Conservation (phyloP, 768 basidiomycete species). For the Kwoniella pini region DNA sequence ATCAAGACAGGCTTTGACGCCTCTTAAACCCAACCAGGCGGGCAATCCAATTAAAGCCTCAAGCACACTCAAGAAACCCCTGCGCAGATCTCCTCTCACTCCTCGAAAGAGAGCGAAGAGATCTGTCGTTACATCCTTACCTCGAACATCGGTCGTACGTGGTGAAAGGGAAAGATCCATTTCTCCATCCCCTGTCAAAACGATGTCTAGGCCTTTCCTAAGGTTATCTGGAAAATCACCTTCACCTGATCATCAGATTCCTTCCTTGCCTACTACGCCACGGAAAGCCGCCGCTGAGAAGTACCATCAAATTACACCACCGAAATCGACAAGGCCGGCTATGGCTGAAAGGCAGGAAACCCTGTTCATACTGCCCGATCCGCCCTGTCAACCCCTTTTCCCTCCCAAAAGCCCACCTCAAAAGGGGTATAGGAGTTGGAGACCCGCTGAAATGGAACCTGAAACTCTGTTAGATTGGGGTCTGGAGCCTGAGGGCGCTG, state of each 20-base stretch:
- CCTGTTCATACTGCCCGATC: slow-evolving; percentile 24
- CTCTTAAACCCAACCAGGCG: slow-evolving; percentile 2
- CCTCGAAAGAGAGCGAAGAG: neutral
- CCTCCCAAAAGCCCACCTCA: neutral
- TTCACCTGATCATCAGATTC: neutral
- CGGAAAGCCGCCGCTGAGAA: neutral
- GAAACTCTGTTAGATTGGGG: slow-evolving; percentile 46
- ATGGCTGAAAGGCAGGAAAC: slow-evolving; percentile 22
- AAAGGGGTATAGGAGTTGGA: slow-evolving; percentile 10
- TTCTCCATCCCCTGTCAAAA: slow-evolving; percentile 1
- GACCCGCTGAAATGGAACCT: slow-evolving; percentile 34
- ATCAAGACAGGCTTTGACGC: slow-evolving; percentile 7
- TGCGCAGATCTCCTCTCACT: neutral
- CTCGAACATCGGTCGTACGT: slow-evolving; percentile 5
- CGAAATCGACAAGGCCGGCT: slow-evolving; percentile 14
- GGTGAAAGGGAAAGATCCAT: slow-evolving; percentile 5
- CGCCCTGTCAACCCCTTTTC: slow-evolving; percentile 26
- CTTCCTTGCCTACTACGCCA: neutral
- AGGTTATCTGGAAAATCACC: slow-evolving; percentile 1
- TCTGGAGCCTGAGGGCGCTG: slow-evolving; percentile 4
- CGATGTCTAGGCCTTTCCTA: neutral
- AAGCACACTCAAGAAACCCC: neutral
- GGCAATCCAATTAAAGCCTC: neutral
- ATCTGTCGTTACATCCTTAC: neutral
- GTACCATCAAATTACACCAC: slow-evolving; percentile 35